phyloP scores from a whole-genome alignment of 257 asterid species.

The Solanum pinnatisectum region DNA sequence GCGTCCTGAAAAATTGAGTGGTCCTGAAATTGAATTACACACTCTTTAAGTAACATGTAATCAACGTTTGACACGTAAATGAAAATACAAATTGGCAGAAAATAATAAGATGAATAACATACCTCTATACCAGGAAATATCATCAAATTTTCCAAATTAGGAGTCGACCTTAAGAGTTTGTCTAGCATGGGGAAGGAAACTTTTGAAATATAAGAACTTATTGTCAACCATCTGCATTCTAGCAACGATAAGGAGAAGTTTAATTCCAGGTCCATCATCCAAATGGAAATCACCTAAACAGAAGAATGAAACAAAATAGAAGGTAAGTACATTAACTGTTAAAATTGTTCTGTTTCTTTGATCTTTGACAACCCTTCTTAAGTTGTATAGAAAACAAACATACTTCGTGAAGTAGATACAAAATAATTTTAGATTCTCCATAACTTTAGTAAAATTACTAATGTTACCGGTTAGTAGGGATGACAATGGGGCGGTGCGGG shows the following conservation, averaged over 20 bases:
- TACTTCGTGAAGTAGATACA: no score
- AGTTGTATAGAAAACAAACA: no score
- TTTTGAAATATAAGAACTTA: not conserved
- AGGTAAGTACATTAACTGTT: not conserved
- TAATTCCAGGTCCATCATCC: not conserved
- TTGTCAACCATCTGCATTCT: not conserved
- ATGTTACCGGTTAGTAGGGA: no score
- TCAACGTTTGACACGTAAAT: not conserved
- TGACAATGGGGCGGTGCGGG: no score
- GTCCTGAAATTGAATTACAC: not conserved
- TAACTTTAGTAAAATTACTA: no score
- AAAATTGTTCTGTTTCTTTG: no score
- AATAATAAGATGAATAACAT: not conserved
- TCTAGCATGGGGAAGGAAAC: not conserved
- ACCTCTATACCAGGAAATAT: not conserved
- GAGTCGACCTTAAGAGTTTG: not conserved
- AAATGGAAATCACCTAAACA: not conserved
- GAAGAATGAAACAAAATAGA: not conserved
- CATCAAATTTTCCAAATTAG: not conserved
- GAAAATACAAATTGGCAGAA: not conserved
- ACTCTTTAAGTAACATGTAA: not conserved
- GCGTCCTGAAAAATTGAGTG: not conserved
- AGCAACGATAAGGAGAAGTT: not conserved
- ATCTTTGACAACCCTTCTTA: no score
- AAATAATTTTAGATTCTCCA: no score